Percentiles rank a stretch among this genome's conserved stretches.
phyloP scores from a whole-genome alignment of 2,329 filamentous ascomycete genomes.

The Gremmenia infestans region DNA sequence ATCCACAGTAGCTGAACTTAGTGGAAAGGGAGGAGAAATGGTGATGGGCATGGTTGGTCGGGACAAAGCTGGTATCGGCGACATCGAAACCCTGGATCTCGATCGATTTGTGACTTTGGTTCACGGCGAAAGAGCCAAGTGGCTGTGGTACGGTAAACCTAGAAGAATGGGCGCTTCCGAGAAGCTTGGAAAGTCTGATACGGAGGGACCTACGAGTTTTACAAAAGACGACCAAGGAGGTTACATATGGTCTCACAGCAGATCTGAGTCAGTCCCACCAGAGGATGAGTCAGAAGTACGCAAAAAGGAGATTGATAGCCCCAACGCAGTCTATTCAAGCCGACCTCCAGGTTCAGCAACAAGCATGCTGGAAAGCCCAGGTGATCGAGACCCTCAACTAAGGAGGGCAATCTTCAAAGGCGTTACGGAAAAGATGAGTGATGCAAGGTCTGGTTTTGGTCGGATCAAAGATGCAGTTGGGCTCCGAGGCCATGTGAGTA shows the following conservation, averaged over 20 bases:
- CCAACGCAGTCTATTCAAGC: conserved; percentile 39
- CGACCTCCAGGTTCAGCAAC: conserved; percentile 42
- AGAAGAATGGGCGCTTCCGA: conserved; percentile 54
- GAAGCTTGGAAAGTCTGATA: conserved; percentile 40
- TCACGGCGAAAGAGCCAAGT: conserved; percentile 80
- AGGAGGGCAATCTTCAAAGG: conserved; percentile 70
- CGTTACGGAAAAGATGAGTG: conserved; percentile 72
- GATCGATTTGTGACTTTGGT: conserved; percentile 75
- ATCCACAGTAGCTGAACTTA: conserved; percentile 87
- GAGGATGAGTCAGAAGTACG: conserved; percentile 47
- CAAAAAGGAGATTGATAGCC: conserved; percentile 39
- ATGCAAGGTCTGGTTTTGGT: conserved; percentile 76
- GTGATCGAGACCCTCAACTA: conserved; percentile 50
- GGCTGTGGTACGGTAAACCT: conserved; percentile 91
- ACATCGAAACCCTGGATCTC: conserved; percentile 87
- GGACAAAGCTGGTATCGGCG: conserved; percentile 84
- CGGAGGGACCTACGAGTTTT: conserved; percentile 46
- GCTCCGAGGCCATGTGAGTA: conserved; percentile 43
- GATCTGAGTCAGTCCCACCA: conserved; percentile 44
- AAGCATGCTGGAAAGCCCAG: conserved; percentile 45
- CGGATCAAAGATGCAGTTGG: conserved; percentile 84
- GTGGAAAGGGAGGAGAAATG: conserved; percentile 89
- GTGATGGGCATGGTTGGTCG: conserved; percentile 87
- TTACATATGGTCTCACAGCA: conserved; percentile 42
- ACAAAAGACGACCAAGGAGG: conserved; percentile 51